Evolutionary conservation across 2,329 filamentous ascomycete species (phyloP), one percentile per base, ranked within the genome.

Genomic region (Fusarium xylarioides): DNA sequence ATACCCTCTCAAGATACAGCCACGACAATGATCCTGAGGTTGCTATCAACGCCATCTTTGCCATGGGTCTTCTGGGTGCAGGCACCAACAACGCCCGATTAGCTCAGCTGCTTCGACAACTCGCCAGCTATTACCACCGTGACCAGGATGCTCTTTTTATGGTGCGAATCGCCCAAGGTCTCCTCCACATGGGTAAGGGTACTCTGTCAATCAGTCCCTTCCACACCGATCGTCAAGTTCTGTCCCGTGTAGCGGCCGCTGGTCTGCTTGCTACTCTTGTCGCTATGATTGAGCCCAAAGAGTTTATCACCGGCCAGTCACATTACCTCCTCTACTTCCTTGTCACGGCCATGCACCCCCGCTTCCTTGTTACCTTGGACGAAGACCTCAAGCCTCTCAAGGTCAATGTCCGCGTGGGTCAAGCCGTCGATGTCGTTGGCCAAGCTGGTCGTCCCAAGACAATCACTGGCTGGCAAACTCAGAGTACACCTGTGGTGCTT

Each of bases 11-110:
- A 57, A 89, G 96, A 80, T 99, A 99, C 88, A 97, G 93, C 73
- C 96, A 99, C 88, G 96, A 99, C 85, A 99, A 96, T 76, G 96
- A 99, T 84, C 97, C 95, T 71, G 96, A 99, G 79, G 96, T 99
- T 52, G 96, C 96, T 43, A 93, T 99, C 83, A 99, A 98, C 80
- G 95, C 96, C 79, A 99, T 99, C 80, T 99, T 99, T 80, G 95
- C 96, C 76, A 99, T 99, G 96, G 96, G 96, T 83, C 91, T 99
- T 66, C 88, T 97, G 42, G 96, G 96, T 78, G 96, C 96, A 5
- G 96, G 96, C 77, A 99, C 96, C 61, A 99, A 99, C 88, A 99
- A 99, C 80, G 97, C 96, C 54, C 92, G 96, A 84, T 86, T 99
- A 76, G 97, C 96, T 58, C 96, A 99, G 84, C 89, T 99, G 56